Evolutionary conservation across 2,329 filamentous ascomycete genomes (phyloP).

Genomic region (Colletotrichum theobromicola): DNA sequence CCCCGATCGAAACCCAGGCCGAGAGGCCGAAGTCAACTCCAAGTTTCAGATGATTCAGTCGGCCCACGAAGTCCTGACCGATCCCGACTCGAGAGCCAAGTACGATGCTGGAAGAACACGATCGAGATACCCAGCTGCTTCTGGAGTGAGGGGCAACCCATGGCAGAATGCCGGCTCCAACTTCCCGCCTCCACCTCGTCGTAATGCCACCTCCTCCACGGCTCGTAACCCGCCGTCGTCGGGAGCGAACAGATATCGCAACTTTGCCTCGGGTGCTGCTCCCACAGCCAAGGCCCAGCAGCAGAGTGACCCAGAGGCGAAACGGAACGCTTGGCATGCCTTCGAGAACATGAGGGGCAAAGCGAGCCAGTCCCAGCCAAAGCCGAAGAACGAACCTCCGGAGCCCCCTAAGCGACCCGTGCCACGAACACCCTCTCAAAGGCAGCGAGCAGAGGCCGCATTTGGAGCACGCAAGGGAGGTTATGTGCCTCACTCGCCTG

Average conservation of each 20-base stretch:
- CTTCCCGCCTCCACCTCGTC: conserved; percentile 56
- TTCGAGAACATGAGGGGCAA: conserved; percentile 49
- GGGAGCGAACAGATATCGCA: conserved; percentile 51
- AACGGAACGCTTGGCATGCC: conserved; percentile 45
- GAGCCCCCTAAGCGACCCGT: conserved; percentile 41
- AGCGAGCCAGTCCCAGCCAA: conserved; percentile 30
- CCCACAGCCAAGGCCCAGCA: conserved; percentile 46
- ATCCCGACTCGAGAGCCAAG: conserved; percentile 54
- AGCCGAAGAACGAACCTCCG: conserved; percentile 29
- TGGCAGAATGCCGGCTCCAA: conserved; percentile 55
- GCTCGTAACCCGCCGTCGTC: conserved; percentile 32
- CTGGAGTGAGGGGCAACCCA: conserved; percentile 63
- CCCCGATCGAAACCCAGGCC: conserved; percentile 86
- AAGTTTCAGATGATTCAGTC: conserved; percentile 88
- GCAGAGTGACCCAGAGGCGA: conserved; percentile 36
- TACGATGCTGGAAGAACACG: conserved; percentile 55
- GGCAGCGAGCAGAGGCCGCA: conserved; percentile 58
- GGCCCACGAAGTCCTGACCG: conserved; percentile 76
- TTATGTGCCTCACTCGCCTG: conserved; percentile 54
- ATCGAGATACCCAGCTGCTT: conserved; percentile 49
- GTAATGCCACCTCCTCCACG: conserved; percentile 31
- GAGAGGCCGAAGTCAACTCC: conserved; percentile 77
- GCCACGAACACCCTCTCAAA: conserved; percentile 57
- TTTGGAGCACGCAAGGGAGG: conserved; percentile 58
- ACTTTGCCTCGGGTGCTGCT: conserved; percentile 45